These are phyloP conservation scores for Ailanthus altissimus DNA, from an alignment of 345 rosid genomes.

Conservation along the genomic window DNA sequence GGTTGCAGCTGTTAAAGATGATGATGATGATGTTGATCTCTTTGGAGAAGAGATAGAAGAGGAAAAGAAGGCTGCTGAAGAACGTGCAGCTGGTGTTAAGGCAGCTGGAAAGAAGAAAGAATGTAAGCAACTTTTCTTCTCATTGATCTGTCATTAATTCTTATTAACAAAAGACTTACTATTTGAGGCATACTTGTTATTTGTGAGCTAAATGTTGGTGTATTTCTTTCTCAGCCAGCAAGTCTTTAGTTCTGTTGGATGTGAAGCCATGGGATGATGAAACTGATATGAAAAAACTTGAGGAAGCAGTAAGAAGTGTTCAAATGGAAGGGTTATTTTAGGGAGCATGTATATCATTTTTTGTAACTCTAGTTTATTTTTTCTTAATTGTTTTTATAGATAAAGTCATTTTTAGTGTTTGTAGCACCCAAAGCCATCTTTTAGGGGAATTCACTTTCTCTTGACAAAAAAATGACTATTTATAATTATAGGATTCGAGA, in stretches of 20 bases:
- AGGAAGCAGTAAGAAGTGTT: slow-evolving; percentile 69
- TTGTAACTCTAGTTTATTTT: neutral
- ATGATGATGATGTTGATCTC: slow-evolving; percentile 77
- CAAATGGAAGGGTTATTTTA: slow-evolving; percentile 68
- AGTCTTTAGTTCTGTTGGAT: slow-evolving; percentile 77
- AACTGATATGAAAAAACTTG: slow-evolving; percentile 87
- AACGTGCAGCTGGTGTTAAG: slow-evolving; percentile 63
- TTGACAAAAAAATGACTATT: too few species aligned
- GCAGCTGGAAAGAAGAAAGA: slow-evolving; percentile 66
- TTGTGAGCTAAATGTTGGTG: neutral
- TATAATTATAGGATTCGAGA: neutral
- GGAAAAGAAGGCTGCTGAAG: slow-evolving; percentile 89
- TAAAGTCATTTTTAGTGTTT: neutral
- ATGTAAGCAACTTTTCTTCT: slow-evolving; percentile 28
- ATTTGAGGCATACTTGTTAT: neutral
- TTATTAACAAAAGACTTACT: neutral
- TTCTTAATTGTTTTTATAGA: neutral
- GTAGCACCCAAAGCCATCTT: slow-evolving; percentile 1
- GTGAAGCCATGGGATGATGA: slow-evolving; percentile 93
- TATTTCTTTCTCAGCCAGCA: slow-evolving; percentile 49
- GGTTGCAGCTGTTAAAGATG: slow-evolving; percentile 55
- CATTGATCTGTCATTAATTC: neutral
- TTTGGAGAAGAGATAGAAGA: slow-evolving; percentile 89
- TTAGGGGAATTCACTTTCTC: too few species aligned
- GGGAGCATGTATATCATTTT: slow-evolving; percentile 68